These are phyloP conservation scores for Kokia cookei DNA, from an alignment of 441 rosid genomes.

Conservation along the genomic window DNA sequence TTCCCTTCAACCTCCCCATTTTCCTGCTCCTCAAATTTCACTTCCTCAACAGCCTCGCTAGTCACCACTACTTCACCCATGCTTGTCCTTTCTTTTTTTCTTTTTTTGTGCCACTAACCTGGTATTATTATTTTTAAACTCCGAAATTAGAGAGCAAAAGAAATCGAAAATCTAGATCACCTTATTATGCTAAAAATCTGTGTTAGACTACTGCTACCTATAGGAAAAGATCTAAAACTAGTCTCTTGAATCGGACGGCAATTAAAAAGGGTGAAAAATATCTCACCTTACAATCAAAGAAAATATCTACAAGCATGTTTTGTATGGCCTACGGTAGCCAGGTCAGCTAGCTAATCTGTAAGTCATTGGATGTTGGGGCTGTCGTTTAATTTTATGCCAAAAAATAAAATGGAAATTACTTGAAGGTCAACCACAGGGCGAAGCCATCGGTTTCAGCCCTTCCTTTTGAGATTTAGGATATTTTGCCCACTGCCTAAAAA, in stretches of 20 bases:
- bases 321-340: constrained; percentile 25
- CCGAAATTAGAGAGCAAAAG: not conserved
- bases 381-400: not conserved
- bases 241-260: constrained; percentile 14
- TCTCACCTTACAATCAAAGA: not conserved
- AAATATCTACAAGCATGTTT: constrained; percentile 22
- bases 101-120: not conserved
- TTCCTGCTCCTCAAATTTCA: constrained; percentile 15
- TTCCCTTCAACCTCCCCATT: constrained; percentile 15
- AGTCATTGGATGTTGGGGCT: not conserved
- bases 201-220: not conserved
- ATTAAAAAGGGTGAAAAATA: constrained; percentile 2
- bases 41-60: constrained; percentile 28
- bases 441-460: not conserved
- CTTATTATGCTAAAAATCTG: not conserved
- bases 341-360: constrained; percentile 13
- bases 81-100: not conserved
- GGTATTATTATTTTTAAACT: not conserved
- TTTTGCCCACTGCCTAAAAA: not conserved
- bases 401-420: not conserved
- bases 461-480: not conserved
- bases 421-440: not conserved
- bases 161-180: not conserved
- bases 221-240: not conserved
- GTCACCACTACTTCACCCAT: constrained; percentile 29